Base-by-base conservation (phyloP, 176 grass and related monocot genomes). In the Eragrostis nindensis region DNA sequence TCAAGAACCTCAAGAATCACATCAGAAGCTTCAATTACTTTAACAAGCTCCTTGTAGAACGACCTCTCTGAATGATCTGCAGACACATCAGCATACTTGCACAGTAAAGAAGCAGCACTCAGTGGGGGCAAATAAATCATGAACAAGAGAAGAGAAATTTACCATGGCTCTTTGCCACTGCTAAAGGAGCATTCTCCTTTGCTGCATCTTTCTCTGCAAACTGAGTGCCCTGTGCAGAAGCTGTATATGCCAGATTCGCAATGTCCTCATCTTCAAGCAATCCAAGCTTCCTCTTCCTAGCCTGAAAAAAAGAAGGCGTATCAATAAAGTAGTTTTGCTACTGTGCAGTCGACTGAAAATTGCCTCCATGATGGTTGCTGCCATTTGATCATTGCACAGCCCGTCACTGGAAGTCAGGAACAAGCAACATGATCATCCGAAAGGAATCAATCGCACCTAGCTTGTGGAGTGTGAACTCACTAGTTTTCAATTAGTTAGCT, bases 1-100 rank as follows among this genome's bases (percentile, higher is more conserved):
- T 98, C 95, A 64, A 98, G 88, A 77, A 98, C 95, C 87, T 98
- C 90, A 18, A 98, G 77, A 81, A 98, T 95, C 41, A 98, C 88
- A 71, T 98, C 95, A 0, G 92, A 95, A 70, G 88, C 83, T 89
- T 98, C 90, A 19, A 98, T 91, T 17, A 98, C 95, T 94, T 98
- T 98, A 44, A 93, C 82, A 68, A 98, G 66, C 88, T 98, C 95
- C 86, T 98, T 98, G 82, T 95, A 95, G 86, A 98, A 98, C 21
- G 95, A 83, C 70, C 90, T 92, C 79, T 95, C 92, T 81, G 90
- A 98, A 88, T 98, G 90, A 79, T 91, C 95, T 93, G 59, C 38
- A 14, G 19, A 76, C 61, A 85, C 15, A 78, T 67, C 61, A 26
- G 40, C 53, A 67, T 25, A 17, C 49, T 62, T 41, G 74, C 36